Percentiles rank a stretch among this genome's conserved stretches.
Conservation (phyloP, 2,329 filamentous ascomycete species). For the Cordyceps cicadae region DNA sequence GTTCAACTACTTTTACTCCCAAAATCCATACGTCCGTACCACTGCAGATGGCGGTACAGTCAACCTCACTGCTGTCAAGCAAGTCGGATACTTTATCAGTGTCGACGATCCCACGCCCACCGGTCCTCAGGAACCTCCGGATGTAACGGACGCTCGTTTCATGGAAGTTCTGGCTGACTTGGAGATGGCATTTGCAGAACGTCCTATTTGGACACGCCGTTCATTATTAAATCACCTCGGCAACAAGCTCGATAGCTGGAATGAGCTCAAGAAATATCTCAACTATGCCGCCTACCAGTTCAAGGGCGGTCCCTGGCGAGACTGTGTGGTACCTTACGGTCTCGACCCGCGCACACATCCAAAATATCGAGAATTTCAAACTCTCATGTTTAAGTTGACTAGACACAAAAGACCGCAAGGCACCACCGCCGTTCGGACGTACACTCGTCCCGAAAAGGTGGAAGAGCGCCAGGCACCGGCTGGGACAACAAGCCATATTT, state of each 20-base stretch:
- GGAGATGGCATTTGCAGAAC: slow-evolving; percentile 55
- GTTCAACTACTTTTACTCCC: slow-evolving; percentile 74
- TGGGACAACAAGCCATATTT: slow-evolving; percentile 56
- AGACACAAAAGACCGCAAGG: slow-evolving; percentile 40
- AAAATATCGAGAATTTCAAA: slow-evolving; percentile 76
- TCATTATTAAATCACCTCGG: slow-evolving; percentile 67
- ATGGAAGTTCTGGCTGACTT: slow-evolving; percentile 58
- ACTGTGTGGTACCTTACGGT: slow-evolving; percentile 77
- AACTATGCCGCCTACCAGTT: slow-evolving; percentile 89
- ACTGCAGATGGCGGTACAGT: slow-evolving; percentile 48
- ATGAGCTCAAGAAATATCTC: slow-evolving; percentile 62
- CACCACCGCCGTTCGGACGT: slow-evolving; percentile 21
- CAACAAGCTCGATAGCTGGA: slow-evolving; percentile 41
- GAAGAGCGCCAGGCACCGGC: slow-evolving; percentile 25
- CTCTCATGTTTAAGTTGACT: slow-evolving; percentile 72
- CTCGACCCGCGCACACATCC: slow-evolving; percentile 75
- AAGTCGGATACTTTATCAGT: slow-evolving; percentile 50
- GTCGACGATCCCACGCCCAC: slow-evolving; percentile 52
- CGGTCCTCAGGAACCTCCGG: slow-evolving; percentile 53
- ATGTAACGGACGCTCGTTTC: slow-evolving; percentile 52
- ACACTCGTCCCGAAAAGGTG: slow-evolving; percentile 25
- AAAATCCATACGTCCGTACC: slow-evolving; percentile 69
- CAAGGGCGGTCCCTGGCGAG: slow-evolving; percentile 83
- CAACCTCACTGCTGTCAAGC: slow-evolving; percentile 52
- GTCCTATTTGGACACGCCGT: slow-evolving; percentile 82